Conservation (phyloP, 352 stramenopile species). For the Thraustochytrium striatum region DNA sequence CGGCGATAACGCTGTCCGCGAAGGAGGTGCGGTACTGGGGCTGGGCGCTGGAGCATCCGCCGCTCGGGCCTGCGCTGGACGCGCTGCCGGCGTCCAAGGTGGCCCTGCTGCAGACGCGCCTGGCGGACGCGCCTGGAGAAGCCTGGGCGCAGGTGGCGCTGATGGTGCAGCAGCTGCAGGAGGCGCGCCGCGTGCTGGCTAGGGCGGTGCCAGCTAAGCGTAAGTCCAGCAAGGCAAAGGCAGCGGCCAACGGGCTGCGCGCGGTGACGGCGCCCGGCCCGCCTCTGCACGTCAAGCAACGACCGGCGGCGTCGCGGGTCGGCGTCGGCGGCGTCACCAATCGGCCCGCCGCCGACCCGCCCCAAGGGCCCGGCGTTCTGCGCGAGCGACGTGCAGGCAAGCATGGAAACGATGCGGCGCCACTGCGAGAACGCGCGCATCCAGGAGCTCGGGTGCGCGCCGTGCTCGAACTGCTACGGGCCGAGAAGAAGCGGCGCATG, state of each 20-base stretch:
- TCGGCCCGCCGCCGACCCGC: too few relatives aligned
- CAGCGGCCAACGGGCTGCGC: background rate
- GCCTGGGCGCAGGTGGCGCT: background rate
- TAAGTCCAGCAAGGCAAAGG: too few relatives aligned
- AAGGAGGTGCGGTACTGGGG: background rate
- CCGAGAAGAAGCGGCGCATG: background rate
- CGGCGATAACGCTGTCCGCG: background rate
- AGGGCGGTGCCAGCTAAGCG: background rate
- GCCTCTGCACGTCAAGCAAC: background rate
- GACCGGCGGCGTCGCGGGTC: too few relatives aligned
- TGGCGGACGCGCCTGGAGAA: background rate
- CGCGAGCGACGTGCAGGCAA: background rate
- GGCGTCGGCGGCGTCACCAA: too few relatives aligned
- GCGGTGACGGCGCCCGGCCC: background rate
- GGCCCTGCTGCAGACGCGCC: background rate
- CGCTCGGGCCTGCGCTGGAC: background rate
- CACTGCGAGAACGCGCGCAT: background rate
- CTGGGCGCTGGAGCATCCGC: background rate
- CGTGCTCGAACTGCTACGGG: slow-evolving; percentile 14
- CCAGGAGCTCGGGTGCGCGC: slow-evolving; percentile 26
- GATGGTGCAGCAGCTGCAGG: background rate
- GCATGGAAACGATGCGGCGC: background rate
- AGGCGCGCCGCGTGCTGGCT: background rate
- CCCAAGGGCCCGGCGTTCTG: background rate
- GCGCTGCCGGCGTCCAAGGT: background rate